Base-by-base conservation (phyloP, 352 stramenopile genomes). In the Pythium phragmiticola region DNA sequence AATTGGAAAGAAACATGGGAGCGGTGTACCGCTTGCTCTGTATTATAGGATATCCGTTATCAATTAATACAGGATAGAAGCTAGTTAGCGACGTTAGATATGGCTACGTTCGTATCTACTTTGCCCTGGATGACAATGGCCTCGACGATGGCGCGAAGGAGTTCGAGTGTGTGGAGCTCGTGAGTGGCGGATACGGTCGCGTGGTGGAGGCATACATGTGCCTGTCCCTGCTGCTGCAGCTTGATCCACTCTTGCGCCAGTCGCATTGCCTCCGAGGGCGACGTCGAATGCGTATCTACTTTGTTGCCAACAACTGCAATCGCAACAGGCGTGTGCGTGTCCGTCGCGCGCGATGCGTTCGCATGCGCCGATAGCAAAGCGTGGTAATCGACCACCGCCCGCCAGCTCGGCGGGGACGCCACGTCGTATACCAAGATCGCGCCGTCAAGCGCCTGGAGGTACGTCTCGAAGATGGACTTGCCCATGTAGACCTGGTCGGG, bases 361-460 rank as follows among this genome's bases (percentile, higher is more conserved):
- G 41, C 16, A 51, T 49, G 28, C 17, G 49, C 33, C 23, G 6
- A 45, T 56, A 62, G 2, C 9, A 69, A 12, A 12, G 36, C 34
- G 33, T 75, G 48, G 51, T 80, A 82, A 12, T 33, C 69, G 0
- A 66, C 66, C 45, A 79, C 42, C 4, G 42, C 37, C n/a, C 61
- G 42, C 75, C 75, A 87, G 0, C 67, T 76, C 14, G 43, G 39
- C 9, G 67, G 55, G 0, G 28, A 60, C 9, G 68, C 47, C 2
- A 77, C 54, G 33, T 76, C 82, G 57, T 82, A 88, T 14, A 90
- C 61, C 14, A 90, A 48, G 23, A 86, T 26, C 3, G 79, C 19
- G 2, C 71, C 77, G 19, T 78, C 60, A 0, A 69, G 47, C 4
- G 64, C 53, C 19, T 50, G 14, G 17, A 90, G 46, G 23, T 90